Base-by-base conservation (phyloP, 1,284 basidiomycete genomes). In the Rhizoctonia solani region DNA sequence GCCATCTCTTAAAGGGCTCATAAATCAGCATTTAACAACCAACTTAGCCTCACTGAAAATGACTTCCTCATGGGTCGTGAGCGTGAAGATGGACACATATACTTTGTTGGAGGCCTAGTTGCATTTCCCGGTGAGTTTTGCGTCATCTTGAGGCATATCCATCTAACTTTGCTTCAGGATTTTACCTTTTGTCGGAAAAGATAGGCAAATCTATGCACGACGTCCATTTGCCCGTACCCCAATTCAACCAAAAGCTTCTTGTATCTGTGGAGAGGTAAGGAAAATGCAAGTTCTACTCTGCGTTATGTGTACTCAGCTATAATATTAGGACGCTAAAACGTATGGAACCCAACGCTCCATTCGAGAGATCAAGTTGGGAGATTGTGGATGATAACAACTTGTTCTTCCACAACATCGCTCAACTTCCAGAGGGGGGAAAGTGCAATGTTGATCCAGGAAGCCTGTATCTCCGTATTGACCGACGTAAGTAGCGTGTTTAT, bases 221-320 rank as follows among this genome's bases (percentile, higher is more conserved):
- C n/a, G 71, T 77, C 1, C 79, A 81, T 70, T 69, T 63, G 8
- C 72, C 73, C 1, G 78, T 80, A 0, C 79, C 79, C 0, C 75
- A 79, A 68, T 80, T 81, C 74, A 79, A 80, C 61, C 73, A 77
- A 69, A 80, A 79, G 71, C 71, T 81, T 9, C 75, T 80, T 30
- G 47, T 74, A 47, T 78, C 76, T 55, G 79, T 81, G 29, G 79
- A 81, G 72, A 73, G 79, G 42, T 54, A 46, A 3, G 56, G 13
- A 4, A 5, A 16, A 9, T 27, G 13, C 27, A 11, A 5, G 16
- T 19, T 46, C 11, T 29, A n/a, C 23, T 44, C 30, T 21, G 19
- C 4, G 4, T 21, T 39, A 16, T 8, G 5, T 11, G 30, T n/a
- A 25, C 16, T 8, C 4, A 30, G 3, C 5, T 29, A 13, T 16